These are phyloP conservation scores for Miscanthus lutarioriparius DNA, from an alignment of 176 grass and related monocot genomes.

Conservation along the genomic window DNA sequence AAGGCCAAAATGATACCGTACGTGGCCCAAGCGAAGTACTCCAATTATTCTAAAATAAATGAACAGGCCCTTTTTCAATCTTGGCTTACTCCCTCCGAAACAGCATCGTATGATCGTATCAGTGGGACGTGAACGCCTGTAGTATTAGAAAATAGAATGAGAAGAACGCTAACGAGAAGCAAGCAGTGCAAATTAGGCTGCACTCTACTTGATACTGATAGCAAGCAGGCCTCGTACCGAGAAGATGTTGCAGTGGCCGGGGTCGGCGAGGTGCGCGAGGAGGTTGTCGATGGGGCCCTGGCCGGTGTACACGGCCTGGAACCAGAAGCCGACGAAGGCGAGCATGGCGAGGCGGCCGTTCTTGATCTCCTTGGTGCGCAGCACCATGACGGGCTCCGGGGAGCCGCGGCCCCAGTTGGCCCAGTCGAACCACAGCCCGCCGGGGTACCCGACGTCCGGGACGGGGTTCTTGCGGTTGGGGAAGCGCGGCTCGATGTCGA, in stretches of 20 bases:
- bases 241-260: slow-evolving; percentile 83
- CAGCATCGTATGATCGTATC: background rate
- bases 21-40: background rate
- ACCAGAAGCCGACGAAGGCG: slow-evolving; percentile 86
- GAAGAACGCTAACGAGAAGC: background rate
- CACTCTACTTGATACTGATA: too few species aligned
- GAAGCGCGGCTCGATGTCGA: slow-evolving; percentile 65
- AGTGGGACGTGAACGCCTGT: background rate
- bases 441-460: slow-evolving; percentile 83
- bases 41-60: background rate
- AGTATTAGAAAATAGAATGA: background rate
- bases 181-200: too few species aligned
- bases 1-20: background rate
- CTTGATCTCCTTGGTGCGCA: slow-evolving; percentile 98
- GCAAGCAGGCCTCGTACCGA: slow-evolving; percentile 16
- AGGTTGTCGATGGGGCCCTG: slow-evolving; percentile 80
- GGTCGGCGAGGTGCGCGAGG: slow-evolving; percentile 78
- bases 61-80: background rate
- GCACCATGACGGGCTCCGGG: slow-evolving; percentile 90
- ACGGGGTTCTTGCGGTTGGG: slow-evolving; percentile 67
- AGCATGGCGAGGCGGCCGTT: slow-evolving; percentile 94
- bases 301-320: slow-evolving; percentile 87
- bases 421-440: slow-evolving; percentile 88
- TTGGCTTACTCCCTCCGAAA: background rate
- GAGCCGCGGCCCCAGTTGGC: slow-evolving; percentile 87